Conservation (phyloP, 208 protist genomes). For the Crithidia sp. region DNA sequence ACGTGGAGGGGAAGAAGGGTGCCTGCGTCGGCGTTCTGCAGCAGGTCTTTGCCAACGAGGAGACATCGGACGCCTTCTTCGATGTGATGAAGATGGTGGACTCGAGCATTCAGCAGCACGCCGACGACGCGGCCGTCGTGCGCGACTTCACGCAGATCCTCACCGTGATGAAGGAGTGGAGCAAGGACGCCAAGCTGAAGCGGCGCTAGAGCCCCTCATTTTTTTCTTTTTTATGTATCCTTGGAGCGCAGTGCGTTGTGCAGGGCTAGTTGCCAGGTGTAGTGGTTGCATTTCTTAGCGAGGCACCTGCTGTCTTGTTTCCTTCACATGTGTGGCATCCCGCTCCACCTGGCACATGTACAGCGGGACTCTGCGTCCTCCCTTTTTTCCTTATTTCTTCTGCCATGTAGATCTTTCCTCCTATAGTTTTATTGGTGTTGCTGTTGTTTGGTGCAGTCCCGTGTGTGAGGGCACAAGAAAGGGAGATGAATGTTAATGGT, state of each 20-base stretch:
- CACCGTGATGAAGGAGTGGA: constrained; percentile 94
- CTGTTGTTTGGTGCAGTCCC: not conserved
- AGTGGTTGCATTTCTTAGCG: too few species aligned
- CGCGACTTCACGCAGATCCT: constrained; percentile 88
- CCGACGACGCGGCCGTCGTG: constrained; percentile 50
- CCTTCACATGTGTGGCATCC: constrained; percentile 9
- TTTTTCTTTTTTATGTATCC: constrained; percentile 26
- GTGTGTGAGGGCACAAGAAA: too few species aligned
- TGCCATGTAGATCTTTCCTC: not conserved
- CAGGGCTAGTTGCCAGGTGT: too few species aligned
- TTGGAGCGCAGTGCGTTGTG: too few species aligned
- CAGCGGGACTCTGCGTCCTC: not conserved
- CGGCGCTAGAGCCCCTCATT: constrained; percentile 31
- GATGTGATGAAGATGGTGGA: constrained; percentile 95
- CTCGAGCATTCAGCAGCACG: constrained; percentile 78
- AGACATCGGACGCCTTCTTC: constrained; percentile 82
- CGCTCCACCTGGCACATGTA: constrained; percentile 5
- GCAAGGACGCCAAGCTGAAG: constrained; percentile 90
- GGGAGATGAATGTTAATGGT: not conserved
- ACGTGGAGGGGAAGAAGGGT: constrained; percentile 97
- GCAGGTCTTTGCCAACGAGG: constrained; percentile 93
- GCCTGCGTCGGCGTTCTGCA: constrained; percentile 97
- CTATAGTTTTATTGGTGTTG: constrained; percentile 1
- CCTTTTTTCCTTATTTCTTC: constrained; percentile 12
- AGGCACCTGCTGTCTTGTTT: constrained; percentile 20